These are phyloP conservation scores for Pouteria glomerata DNA, from an alignment of 148 eudicot species.

Conservation along the genomic window DNA sequence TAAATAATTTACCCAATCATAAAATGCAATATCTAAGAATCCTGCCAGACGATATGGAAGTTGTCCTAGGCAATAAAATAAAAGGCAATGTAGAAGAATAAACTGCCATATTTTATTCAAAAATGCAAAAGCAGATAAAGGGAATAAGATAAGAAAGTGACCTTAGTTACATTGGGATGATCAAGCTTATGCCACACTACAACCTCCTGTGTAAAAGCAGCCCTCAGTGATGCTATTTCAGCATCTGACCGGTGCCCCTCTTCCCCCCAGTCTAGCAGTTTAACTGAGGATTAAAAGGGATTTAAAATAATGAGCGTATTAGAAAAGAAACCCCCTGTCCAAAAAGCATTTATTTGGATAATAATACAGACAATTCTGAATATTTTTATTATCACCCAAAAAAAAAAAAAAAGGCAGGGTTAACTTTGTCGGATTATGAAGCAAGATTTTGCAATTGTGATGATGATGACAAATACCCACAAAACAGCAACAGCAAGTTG, in stretches of 20 bases:
- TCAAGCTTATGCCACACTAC: conserved; percentile 95
- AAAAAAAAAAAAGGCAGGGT: background rate
- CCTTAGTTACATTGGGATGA: conserved; percentile 97
- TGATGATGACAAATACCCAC: conserved; percentile 11
- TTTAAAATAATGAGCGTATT: background rate
- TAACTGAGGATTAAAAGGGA: conserved; percentile 44
- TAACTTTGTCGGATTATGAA: conserved; percentile 4
- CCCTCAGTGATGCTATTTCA: conserved; percentile 62
- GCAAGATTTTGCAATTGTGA: conserved; percentile 2
- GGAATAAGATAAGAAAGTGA: conserved; percentile 10
- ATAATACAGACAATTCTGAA: background rate
- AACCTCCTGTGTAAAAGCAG: conserved; percentile 86
- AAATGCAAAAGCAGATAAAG: no score
- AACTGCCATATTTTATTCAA: background rate
- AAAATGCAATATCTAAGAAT: no score
- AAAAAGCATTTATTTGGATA: background rate
- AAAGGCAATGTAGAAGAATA: background rate
- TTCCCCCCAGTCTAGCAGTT: conserved; percentile 93
- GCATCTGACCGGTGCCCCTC: conserved; percentile 76
- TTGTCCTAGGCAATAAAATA: no score
- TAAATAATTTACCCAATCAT: no score
- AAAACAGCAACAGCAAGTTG: conserved; percentile 25
- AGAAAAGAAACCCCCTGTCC: background rate
- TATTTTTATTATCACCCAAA: no score
- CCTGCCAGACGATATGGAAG: no score